Evolutionary conservation across 192 early-diverging fungal genomes (phyloP).

Genomic region (Umbelopsis ramanniana): DNA sequence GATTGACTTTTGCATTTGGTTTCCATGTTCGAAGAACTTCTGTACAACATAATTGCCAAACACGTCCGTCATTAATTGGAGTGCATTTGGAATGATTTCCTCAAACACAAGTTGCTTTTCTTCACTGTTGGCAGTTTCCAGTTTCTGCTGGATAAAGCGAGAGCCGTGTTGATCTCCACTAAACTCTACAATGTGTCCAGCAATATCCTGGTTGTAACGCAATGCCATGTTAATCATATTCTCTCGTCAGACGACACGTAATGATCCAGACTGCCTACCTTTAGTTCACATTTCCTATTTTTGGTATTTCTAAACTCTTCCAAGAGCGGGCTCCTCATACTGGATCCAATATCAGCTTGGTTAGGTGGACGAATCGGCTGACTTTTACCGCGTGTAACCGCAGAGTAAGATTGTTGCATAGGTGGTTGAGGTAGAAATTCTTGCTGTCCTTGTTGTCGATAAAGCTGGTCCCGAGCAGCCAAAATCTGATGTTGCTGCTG

Average conservation of each 20-base stretch:
- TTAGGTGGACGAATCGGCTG: slow-evolving; percentile 23
- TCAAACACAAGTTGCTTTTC: slow-evolving; percentile 97
- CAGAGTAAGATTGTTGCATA: slow-evolving; percentile 30
- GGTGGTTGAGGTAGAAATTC: slow-evolving; percentile 33
- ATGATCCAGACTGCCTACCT: slow-evolving; percentile 48
- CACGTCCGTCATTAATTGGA: slow-evolving; percentile 97
- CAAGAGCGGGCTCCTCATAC: slow-evolving; percentile 80
- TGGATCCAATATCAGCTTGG: slow-evolving; percentile 56
- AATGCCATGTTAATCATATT: neutral
- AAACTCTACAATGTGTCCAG: slow-evolving; percentile 93
- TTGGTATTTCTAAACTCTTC: slow-evolving; percentile 99
- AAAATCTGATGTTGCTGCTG: slow-evolving; percentile 54
- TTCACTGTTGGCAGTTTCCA: slow-evolving; percentile 90
- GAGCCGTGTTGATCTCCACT: slow-evolving; percentile 98
- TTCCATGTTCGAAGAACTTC: slow-evolving; percentile 99
- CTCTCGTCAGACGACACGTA: too few species aligned
- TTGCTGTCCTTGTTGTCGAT: slow-evolving; percentile 49
- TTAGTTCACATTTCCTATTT: slow-evolving; percentile 94
- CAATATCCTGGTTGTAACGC: slow-evolving; percentile 72
- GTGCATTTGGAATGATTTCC: slow-evolving; percentile 86
- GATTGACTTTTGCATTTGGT: slow-evolving; percentile 86
- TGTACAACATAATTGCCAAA: slow-evolving; percentile 99
- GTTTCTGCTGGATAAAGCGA: slow-evolving; percentile 97
- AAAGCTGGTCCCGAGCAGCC: slow-evolving; percentile 54
- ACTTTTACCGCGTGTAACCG: slow-evolving; percentile 37